Percentiles rank a stretch among this genome's conserved stretches.
Conservation (phyloP, 2,329 filamentous ascomycete species). For the Sordariomycetes sp. region DNA sequence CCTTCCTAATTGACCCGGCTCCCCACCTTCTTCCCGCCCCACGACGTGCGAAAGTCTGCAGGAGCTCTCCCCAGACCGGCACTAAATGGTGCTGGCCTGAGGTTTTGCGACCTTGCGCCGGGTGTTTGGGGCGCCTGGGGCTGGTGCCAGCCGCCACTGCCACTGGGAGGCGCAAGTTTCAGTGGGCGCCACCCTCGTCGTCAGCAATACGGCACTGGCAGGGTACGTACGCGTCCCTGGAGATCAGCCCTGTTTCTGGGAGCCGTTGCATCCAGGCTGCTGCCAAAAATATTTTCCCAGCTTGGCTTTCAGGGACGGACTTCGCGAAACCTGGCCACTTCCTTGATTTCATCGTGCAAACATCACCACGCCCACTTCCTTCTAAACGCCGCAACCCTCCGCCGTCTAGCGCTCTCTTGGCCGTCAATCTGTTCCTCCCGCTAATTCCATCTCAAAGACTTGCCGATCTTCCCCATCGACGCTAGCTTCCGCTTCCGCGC, state of each 20-base stretch:
- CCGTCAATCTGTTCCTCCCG: background rate
- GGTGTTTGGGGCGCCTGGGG: background rate
- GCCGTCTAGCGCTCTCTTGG: too few relatives aligned
- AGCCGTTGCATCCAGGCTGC: background rate
- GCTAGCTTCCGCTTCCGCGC: background rate
- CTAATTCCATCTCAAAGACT: background rate
- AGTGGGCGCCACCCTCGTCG: background rate
- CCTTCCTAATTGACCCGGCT: background rate
- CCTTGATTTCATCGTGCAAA: background rate
- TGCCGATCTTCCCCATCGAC: background rate
- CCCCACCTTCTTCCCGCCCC: background rate
- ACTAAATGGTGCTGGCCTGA: background rate
- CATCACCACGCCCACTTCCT: background rate
- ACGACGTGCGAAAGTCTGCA: background rate
- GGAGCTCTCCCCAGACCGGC: background rate
- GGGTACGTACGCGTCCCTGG: background rate
- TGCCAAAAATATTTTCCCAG: background rate
- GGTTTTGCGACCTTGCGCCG: background rate
- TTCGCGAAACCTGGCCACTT: background rate
- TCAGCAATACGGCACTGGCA: background rate
- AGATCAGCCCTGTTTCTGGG: background rate
- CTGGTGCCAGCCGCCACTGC: background rate
- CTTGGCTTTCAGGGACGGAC: background rate
- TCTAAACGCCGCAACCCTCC: background rate
- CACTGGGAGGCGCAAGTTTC: background rate